Conservation (phyloP, 805 yeast species). For the Cyberlindnera maclurae region DNA sequence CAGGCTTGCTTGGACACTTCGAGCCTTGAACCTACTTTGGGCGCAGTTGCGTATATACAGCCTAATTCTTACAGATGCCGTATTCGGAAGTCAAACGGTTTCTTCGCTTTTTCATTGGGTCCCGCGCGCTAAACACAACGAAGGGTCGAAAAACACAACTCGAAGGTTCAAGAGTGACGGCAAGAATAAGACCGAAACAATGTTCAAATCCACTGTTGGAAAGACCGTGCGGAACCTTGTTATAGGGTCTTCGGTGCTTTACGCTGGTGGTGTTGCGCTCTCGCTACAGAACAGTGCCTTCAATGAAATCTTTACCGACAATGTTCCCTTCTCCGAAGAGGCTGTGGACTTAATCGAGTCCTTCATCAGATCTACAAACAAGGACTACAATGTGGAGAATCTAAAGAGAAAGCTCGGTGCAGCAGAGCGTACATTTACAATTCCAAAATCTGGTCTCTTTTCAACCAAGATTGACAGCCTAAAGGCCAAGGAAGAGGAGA, state of each 20-base stretch:
- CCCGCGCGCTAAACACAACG: neutral
- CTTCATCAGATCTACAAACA: conserved; percentile 14
- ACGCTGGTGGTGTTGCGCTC: conserved; percentile 54
- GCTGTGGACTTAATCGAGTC: conserved; percentile 44
- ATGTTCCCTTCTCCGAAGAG: conserved; percentile 57
- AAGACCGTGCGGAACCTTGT: conserved; percentile 26
- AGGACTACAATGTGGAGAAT: conserved; percentile 26
- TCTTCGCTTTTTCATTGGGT: conserved; percentile 9
- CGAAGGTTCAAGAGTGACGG: neutral
- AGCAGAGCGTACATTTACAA: conserved; percentile 31
- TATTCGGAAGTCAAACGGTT: conserved; percentile 3
- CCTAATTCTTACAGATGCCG: neutral
- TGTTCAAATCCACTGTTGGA: conserved; percentile 26
- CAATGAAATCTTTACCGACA: conserved; percentile 55
- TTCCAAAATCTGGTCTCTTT: conserved; percentile 34
- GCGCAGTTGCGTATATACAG: neutral
- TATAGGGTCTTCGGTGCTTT: conserved; percentile 31
- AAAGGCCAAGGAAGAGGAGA: conserved; percentile 16
- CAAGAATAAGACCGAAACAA: conserved; percentile 2
- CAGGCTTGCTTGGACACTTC: too few species aligned
- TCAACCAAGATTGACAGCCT: conserved; percentile 26
- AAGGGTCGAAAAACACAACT: neutral
- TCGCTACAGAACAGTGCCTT: conserved; percentile 51
- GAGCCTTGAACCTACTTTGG: too few species aligned
- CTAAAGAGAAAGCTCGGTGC: conserved; percentile 32